phyloP scores from a whole-genome alignment of 2,329 filamentous ascomycete species.

The Talaromyces piceae region DNA sequence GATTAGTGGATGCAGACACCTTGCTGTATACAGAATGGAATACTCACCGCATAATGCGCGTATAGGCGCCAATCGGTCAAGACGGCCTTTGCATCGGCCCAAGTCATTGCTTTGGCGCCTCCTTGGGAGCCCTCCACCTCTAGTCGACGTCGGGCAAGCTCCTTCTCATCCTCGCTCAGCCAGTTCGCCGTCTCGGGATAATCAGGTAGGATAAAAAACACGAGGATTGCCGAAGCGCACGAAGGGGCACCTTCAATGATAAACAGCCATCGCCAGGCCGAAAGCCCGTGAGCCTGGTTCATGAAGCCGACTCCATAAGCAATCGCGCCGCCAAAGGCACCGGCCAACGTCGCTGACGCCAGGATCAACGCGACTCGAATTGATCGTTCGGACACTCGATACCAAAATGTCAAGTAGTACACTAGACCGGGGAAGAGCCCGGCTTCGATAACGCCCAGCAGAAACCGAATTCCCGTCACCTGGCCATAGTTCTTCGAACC shows the following conservation, averaged over 20 bases:
- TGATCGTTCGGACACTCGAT: conserved; percentile 48
- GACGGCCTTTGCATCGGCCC: conserved; percentile 14
- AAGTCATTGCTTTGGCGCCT: conserved; percentile 12
- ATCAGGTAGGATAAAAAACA: conserved; percentile 26
- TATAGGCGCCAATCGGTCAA: conserved; percentile 15
- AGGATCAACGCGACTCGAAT: conserved; percentile 52
- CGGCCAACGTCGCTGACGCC: conserved; percentile 49
- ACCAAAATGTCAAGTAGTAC: conserved; percentile 48
- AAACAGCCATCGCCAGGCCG: conserved; percentile 17
- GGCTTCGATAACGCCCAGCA: conserved; percentile 46
- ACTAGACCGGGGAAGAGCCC: conserved; percentile 45
- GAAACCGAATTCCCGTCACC: conserved; percentile 40
- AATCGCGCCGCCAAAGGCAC: conserved; percentile 47
- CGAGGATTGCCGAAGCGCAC: conserved; percentile 16
- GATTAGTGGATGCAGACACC: conserved; percentile 1
- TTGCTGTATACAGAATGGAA: background rate
- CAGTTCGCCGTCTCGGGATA: conserved; percentile 26
- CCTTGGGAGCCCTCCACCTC: conserved; percentile 13
- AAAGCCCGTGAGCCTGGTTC: conserved; percentile 21
- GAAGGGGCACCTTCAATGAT: conserved; percentile 15
- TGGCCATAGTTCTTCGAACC: conserved; percentile 37
- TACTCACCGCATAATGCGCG: conserved; percentile 41
- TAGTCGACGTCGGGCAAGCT: conserved; percentile 11
- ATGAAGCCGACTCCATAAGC: conserved; percentile 46
- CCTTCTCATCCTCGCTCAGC: conserved; percentile 21